phyloP scores from a whole-genome alignment of 2,329 filamentous ascomycete genomes.

The Pezicula rhizophila region DNA sequence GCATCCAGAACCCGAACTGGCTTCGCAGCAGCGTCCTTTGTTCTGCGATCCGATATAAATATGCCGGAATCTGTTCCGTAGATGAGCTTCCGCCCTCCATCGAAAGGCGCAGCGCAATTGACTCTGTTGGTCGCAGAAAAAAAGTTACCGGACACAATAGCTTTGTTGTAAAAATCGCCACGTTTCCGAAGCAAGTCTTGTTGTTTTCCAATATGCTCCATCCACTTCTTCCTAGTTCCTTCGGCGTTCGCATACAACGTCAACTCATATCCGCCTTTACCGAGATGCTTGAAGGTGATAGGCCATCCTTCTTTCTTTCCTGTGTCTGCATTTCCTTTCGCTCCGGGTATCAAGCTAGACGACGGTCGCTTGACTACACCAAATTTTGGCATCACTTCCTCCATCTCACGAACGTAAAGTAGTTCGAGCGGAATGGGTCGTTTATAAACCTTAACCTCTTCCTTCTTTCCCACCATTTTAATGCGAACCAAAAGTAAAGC shows the following conservation, averaged over 20 bases:
- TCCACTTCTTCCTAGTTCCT: slow-evolving; percentile 88
- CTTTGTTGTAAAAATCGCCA: slow-evolving; percentile 84
- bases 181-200: slow-evolving; percentile 82
- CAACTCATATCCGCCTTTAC: slow-evolving; percentile 89
- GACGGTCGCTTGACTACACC: slow-evolving; percentile 82
- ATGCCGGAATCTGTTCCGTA: slow-evolving; percentile 93
- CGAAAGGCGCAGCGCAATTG: slow-evolving; percentile 90
- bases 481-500: slow-evolving; percentile 85
- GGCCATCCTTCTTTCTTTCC: slow-evolving; percentile 77
- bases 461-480: slow-evolving; percentile 86
- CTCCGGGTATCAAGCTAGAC: slow-evolving; percentile 68
- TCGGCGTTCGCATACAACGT: slow-evolving; percentile 83
- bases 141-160: slow-evolving; percentile 52
- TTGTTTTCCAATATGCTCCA: slow-evolving; percentile 88
- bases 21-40: slow-evolving; percentile 66
- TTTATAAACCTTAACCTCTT: slow-evolving; percentile 92
- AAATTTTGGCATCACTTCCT: slow-evolving; percentile 78
- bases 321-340: slow-evolving; percentile 43
- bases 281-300: slow-evolving; percentile 92
- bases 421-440: slow-evolving; percentile 92
- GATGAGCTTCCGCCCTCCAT: slow-evolving; percentile 90
- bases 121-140: slow-evolving; percentile 69
- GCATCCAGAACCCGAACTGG: slow-evolving; percentile 82
- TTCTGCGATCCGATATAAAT: slow-evolving; percentile 84
- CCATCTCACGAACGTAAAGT: slow-evolving; percentile 92